phyloP scores from a whole-genome alignment of 2,329 filamentous ascomycete genomes.

The Colletotrichum melonis region DNA sequence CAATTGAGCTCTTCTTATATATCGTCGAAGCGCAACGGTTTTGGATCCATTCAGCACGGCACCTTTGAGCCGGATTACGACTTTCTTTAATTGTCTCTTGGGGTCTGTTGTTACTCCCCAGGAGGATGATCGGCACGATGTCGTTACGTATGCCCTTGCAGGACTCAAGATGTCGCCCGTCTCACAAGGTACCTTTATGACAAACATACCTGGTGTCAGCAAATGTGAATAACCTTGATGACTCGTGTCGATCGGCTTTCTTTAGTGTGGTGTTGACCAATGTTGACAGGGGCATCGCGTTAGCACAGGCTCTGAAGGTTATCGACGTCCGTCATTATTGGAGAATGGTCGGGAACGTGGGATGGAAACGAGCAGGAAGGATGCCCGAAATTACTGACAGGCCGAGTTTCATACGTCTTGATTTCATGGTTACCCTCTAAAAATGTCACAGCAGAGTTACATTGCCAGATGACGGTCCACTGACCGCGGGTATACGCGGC shows the following conservation, averaged over 20 bases:
- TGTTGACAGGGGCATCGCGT: background rate
- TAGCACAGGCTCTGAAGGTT: background rate
- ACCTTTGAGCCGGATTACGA: constrained; percentile 1
- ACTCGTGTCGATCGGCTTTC: background rate
- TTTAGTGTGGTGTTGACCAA: background rate
- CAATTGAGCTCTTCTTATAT: constrained; percentile 1
- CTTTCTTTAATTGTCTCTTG: background rate
- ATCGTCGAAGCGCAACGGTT: background rate
- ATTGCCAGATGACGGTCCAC: background rate
- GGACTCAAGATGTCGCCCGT: background rate
- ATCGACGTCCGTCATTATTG: background rate
- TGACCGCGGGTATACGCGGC: background rate
- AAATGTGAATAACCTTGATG: constrained; percentile 15
- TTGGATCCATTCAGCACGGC: background rate
- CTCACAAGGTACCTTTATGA: background rate
- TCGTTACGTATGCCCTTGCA: background rate
- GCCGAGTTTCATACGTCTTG: background rate
- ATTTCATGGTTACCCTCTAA: background rate
- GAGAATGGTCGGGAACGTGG: background rate
- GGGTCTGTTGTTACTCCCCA: background rate
- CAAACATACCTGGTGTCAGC: background rate
- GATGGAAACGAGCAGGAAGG: background rate
- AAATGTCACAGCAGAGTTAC: background rate
- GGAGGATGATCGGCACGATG: background rate
- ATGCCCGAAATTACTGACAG: background rate